phyloP scores from a whole-genome alignment of 164 flowering plant genomes.

The Brasenia schreberi region DNA sequence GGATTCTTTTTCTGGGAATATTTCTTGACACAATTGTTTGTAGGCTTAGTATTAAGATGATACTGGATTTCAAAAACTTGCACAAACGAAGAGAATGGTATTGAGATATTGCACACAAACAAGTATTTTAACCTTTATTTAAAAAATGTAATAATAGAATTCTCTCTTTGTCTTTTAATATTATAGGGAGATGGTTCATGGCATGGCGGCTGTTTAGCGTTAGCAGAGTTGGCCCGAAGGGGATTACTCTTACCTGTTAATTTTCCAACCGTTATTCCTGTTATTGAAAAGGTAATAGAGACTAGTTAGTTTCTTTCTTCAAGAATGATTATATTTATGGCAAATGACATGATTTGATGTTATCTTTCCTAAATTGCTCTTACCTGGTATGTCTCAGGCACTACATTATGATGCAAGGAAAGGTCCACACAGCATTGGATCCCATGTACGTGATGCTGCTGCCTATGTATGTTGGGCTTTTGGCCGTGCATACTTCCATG shows the following conservation, averaged over 20 bases:
- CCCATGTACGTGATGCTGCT: slow-evolving; percentile 99
- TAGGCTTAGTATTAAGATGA: neutral
- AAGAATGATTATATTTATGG: too few relatives aligned
- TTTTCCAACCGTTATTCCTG: slow-evolving; percentile 85
- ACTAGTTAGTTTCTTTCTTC: neutral
- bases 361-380: too few relatives aligned
- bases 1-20: slow-evolving; percentile 1
- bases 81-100: neutral
- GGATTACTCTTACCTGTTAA: slow-evolving; percentile 81
- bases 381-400: slow-evolving; percentile 38
- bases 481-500: slow-evolving; percentile 85
- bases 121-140: too few relatives aligned
- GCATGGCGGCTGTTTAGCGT: slow-evolving; percentile 98
- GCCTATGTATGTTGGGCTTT: slow-evolving; percentile 99
- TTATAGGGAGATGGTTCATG: slow-evolving; percentile 98
- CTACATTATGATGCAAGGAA: slow-evolving; percentile 90
- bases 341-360: too few relatives aligned
- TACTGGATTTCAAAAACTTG: neutral
- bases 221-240: slow-evolving; percentile 95
- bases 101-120: too few relatives aligned
- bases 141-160: too few relatives aligned
- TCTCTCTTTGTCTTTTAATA: neutral
- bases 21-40: too few relatives aligned
- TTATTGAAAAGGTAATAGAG: slow-evolving; percentile 56
- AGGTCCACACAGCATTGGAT: slow-evolving; percentile 97